phyloP scores from a whole-genome alignment of 225 moss, liverwort and hornwort species.

The Marchantia polymorpha region DNA sequence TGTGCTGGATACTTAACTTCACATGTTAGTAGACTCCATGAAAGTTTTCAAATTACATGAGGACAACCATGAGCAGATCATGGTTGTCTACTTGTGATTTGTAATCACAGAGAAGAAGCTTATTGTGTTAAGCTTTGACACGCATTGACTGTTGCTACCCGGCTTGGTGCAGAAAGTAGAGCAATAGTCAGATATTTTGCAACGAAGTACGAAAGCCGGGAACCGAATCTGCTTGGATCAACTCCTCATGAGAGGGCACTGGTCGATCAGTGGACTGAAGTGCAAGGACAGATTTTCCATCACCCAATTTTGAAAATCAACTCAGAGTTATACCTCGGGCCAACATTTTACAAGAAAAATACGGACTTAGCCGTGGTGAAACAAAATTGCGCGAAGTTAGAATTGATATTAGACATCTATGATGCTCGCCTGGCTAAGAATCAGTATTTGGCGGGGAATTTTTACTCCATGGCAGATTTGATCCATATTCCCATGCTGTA shows the following conservation, averaged over 20 bases:
- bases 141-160: background rate
- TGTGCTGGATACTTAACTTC: too few species aligned
- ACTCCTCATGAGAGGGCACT: conserved; percentile 9
- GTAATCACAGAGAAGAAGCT: background rate
- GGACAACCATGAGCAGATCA: too few species aligned
- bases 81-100: background rate
- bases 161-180: conserved; percentile 22
- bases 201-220: conserved; percentile 23
- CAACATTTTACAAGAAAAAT: too few species aligned
- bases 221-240: conserved; percentile 17
- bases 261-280: conserved; percentile 33
- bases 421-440: conserved; percentile 25
- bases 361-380: conserved; percentile 5
- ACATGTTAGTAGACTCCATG: background rate
- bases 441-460: conserved; percentile 30
- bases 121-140: background rate
- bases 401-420: conserved; percentile 17
- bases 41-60: too few species aligned
- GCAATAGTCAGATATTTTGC: conserved; percentile 26
- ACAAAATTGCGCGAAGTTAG: conserved; percentile 5
- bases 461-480: too few species aligned
- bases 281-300: conserved; percentile 25
- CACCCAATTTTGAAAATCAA: background rate
- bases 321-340: background rate
- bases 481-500: background rate